Evolutionary conservation across 2,329 filamentous ascomycete species (phyloP).

Genomic region (Diaporthe longicolla): DNA sequence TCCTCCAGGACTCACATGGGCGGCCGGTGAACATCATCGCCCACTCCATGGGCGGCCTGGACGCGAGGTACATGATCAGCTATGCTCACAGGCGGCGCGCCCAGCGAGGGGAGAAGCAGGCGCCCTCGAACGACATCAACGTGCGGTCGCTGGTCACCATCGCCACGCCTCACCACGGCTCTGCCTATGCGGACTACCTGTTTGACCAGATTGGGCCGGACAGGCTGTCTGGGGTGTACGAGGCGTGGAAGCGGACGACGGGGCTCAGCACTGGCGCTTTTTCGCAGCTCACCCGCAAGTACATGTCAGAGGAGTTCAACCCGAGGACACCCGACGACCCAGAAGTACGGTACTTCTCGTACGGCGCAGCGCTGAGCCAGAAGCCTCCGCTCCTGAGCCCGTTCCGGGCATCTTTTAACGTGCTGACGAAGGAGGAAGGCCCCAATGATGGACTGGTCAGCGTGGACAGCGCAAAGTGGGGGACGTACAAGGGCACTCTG

Average conservation of each 20-base stretch:
- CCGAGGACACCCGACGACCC: constrained; percentile 67
- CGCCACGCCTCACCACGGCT: constrained; percentile 69
- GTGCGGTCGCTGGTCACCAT: constrained; percentile 69
- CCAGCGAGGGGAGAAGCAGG: constrained; percentile 18
- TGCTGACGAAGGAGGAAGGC: constrained; percentile 68
- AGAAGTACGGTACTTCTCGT: constrained; percentile 72
- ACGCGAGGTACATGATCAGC: constrained; percentile 76
- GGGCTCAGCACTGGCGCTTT: constrained; percentile 74
- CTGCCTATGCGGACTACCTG: constrained; percentile 68
- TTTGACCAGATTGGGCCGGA: constrained; percentile 62
- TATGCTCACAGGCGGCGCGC: constrained; percentile 58
- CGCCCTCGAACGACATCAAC: constrained; percentile 52
- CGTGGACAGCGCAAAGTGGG: constrained; percentile 73
- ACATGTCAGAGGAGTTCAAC: constrained; percentile 74
- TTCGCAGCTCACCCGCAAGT: constrained; percentile 69
- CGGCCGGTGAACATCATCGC: constrained; percentile 82
- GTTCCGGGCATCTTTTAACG: constrained; percentile 66
- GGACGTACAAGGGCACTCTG: constrained; percentile 74
- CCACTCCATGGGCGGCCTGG: constrained; percentile 78
- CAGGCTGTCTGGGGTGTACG: constrained; percentile 69
- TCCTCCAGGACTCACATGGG: constrained; percentile 61
- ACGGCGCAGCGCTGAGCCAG: constrained; percentile 65
- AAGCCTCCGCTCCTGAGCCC: constrained; percentile 75
- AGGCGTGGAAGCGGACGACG: constrained; percentile 61
- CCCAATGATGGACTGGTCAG: constrained; percentile 79